Evolutionary conservation across 805 yeast genomes (phyloP).

Genomic region (Metschnikowia lunata): DNA sequence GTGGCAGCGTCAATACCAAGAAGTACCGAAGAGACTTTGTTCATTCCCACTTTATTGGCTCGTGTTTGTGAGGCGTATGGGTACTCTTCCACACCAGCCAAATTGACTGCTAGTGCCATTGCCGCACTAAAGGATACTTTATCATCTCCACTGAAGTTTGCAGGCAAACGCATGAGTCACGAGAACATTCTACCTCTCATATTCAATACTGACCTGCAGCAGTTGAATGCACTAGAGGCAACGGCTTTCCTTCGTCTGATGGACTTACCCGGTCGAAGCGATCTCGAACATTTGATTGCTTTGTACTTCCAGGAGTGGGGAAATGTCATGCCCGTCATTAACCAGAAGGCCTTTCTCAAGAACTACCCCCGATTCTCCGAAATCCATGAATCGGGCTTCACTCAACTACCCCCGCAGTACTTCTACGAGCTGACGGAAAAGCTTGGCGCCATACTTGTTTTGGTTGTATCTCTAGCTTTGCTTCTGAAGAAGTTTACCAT

Average conservation of each 20-base stretch:
- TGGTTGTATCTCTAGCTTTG: conserved; percentile 45
- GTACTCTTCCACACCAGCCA: conserved; percentile 65
- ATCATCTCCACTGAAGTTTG: neutral
- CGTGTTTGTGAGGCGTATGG: conserved; percentile 69
- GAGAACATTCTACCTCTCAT: conserved; percentile 19
- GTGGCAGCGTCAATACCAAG: conserved; percentile 75
- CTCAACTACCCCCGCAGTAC: conserved; percentile 5
- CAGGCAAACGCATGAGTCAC: conserved; percentile 11
- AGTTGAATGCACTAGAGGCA: conserved; percentile 38
- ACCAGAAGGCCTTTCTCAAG: conserved; percentile 61
- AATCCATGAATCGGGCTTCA: conserved; percentile 40
- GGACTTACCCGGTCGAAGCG: conserved; percentile 44
- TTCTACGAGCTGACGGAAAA: conserved; percentile 41
- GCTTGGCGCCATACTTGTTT: conserved; percentile 52
- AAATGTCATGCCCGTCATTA: conserved; percentile 61
- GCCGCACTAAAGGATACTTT: conserved; percentile 51
- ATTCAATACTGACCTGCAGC: conserved; percentile 25
- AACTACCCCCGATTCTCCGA: conserved; percentile 49
- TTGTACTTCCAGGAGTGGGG: conserved; percentile 79
- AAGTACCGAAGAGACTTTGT: conserved; percentile 72
- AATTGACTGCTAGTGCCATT: conserved; percentile 63
- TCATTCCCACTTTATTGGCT: conserved; percentile 68
- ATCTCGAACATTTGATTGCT: conserved; percentile 64
- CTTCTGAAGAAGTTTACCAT: conserved; percentile 39
- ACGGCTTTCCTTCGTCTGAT: conserved; percentile 37